Evolutionary conservation across 805 yeast species (phyloP).

Genomic region (Candida michaelii): DNA sequence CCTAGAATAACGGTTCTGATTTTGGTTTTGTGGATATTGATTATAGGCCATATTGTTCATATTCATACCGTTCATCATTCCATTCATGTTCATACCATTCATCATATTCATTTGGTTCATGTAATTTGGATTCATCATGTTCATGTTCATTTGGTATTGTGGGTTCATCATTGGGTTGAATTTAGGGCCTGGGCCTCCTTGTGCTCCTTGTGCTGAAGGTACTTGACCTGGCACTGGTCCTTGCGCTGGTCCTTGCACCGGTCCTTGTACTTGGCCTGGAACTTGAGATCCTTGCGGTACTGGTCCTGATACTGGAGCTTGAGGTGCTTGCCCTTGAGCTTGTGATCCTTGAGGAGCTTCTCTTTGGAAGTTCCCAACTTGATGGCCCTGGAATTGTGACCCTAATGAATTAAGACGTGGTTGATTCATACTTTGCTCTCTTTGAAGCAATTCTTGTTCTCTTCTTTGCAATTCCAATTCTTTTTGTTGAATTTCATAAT

Average conservation of each 20-base stretch:
- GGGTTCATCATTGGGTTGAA: not conserved
- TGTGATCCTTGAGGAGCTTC: no score
- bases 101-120: constrained; percentile 4
- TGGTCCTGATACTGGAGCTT: no score
- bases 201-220: not conserved
- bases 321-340: no score
- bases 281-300: not conserved
- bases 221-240: not conserved
- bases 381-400: constrained; percentile 12
- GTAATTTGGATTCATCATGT: constrained; percentile 3
- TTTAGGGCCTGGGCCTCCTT: constrained; percentile 9
- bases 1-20: constrained; percentile 9
- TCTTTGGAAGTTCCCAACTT: constrained; percentile 2
- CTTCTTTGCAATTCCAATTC: constrained; percentile 27
- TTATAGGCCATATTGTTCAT: constrained; percentile 10
- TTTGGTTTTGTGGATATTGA: constrained; percentile 6
- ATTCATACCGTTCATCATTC: constrained; percentile 14
- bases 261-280: no score
- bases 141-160: constrained; percentile 8
- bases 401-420: constrained; percentile 6
- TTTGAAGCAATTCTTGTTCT: constrained; percentile 23
- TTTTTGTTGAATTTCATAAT: constrained; percentile 17
- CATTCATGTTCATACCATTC: constrained; percentile 10
- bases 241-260: no score
- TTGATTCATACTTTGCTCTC: constrained; percentile 13